Evolutionary conservation across 2,329 filamentous ascomycete species (phyloP), one percentile per base, ranked within the genome.

Genomic region (Nannizziopsis barbatae): DNA sequence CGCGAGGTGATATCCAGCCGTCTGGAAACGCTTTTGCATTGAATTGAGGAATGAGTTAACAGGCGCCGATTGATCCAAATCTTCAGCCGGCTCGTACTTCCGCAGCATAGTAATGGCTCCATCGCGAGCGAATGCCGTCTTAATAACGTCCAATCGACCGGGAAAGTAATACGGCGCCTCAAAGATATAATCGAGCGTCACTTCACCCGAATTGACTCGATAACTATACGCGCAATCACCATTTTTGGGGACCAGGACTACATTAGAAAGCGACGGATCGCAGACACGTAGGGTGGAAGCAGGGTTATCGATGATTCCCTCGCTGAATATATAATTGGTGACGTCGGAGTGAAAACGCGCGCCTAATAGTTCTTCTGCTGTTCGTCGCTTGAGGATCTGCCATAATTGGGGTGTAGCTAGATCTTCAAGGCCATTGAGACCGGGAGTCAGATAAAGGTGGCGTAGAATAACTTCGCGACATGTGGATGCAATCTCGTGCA

Each of bases 361-460:
- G 5, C 67, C 65, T 47, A 62, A 65, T 6, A 71, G 52, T 45
- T 65, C 58, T 30, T 53, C 52, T 9, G 55, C 55, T 7, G 66
- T 61, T 12, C 62, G 55, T 30, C 51, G 52, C 17, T 60, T 59
- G 5, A 71, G 55, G 3, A 64, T 37, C 9, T 47, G 49, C 41
- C 66, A 69, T 5, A 71, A 57, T 4, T 59, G 47, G 7, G 30
- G 31, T 22, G 53, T 59, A 8, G 41, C 11, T 40, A 53, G 31
- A 61, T 5, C 52, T 3, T 56, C 51, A 10, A 60, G 27, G 1
- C 53, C 36, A 11, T 55, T 54, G 10, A 53, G 20, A 1, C 67
- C 67, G 1, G 68, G 67, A 5, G 61, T 62, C 18, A 59, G 55
- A 10, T 51, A 36, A 11, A 71, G 52, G 45, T 70, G 69, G 45